phyloP scores from a whole-genome alignment of 805 yeast genomes.

The Candida railenensis region DNA sequence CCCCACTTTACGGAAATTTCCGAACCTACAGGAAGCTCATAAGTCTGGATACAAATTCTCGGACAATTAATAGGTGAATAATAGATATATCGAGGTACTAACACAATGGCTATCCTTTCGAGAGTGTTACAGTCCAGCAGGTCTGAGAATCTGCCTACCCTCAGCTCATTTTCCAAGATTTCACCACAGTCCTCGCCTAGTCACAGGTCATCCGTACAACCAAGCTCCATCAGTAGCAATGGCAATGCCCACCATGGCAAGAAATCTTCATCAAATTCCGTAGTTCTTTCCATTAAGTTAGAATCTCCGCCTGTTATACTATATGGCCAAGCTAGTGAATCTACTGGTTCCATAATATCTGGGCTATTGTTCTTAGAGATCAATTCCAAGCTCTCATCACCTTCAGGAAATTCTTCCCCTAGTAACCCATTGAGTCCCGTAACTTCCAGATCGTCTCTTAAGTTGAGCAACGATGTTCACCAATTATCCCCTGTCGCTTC shows the following conservation, averaged over 20 bases:
- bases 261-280: constrained; percentile 2
- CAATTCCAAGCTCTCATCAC: constrained; percentile 1
- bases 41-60: too few relatives aligned
- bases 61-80: too few relatives aligned
- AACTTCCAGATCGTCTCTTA: neutral
- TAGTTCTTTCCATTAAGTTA: constrained; percentile 55
- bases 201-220: neutral
- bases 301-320: constrained; percentile 92
- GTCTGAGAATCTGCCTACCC: neutral
- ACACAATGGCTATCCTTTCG: constrained; percentile 17
- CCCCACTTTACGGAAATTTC: too few relatives aligned
- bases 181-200: constrained; percentile 6
- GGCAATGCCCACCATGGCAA: neutral
- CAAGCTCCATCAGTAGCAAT: too few relatives aligned
- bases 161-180: constrained; percentile 3
- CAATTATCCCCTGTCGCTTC: neutral
- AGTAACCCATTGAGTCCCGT: neutral
- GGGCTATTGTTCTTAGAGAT: constrained; percentile 65
- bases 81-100: too few relatives aligned
- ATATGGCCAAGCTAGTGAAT: constrained; percentile 75
- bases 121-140: constrained; percentile 13
- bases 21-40: too few relatives aligned
- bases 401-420: neutral
- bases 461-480: neutral
- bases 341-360: constrained; percentile 81